Base-by-base conservation (phyloP, 768 basidiomycete genomes). In the Termitomyces bulborhizus region DNA sequence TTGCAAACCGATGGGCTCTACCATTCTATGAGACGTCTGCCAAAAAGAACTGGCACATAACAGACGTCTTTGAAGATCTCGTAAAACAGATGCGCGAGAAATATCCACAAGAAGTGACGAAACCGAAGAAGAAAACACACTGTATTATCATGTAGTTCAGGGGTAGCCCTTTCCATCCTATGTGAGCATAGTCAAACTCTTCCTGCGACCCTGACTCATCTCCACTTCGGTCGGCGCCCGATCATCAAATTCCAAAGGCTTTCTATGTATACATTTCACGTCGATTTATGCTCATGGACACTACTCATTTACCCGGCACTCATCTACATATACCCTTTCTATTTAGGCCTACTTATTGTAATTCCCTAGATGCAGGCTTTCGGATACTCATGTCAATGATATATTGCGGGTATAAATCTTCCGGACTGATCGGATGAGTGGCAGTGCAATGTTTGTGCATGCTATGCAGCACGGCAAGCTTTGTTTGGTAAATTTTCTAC, bases 1-100 rank as follows among this genome's bases (percentile, higher is more conserved):
- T 90, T 11, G 81, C 85, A 18, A 74, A 68, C 32, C 76, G 76
- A 2, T 91, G 90, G 89, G 73, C 74, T 13, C 71, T 90, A n/a
- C 87, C 78, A 9, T 88, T 90, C 64, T 92, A 87, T 65, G 91
- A 93, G 71, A 93, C 90, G 3, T 91, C 89, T n/a, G 88, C 90
- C 9, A 93, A 92, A 68, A 76, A 81, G 46, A 84, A 91, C 64
- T 90, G 87, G 89, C 83, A 92, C 61, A 77, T 93, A 51, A 71
- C 71, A 8, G 88, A 90, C 39, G 89, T 87, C 16, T 93, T 93
- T 65, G 83, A 88, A 62, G 86, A 87, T 57, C 76, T 92, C 29
- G 71, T 90, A 46, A 78, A 79, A 58, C 88, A 88, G 62, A 89
- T 92, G 89, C 79, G 85, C 31, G 67, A 60, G 51, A 77, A 78